Evolutionary conservation across 495 filamentous ascomycete genomes (phyloP).

Genomic region (Chaetomidium leptoderma): DNA sequence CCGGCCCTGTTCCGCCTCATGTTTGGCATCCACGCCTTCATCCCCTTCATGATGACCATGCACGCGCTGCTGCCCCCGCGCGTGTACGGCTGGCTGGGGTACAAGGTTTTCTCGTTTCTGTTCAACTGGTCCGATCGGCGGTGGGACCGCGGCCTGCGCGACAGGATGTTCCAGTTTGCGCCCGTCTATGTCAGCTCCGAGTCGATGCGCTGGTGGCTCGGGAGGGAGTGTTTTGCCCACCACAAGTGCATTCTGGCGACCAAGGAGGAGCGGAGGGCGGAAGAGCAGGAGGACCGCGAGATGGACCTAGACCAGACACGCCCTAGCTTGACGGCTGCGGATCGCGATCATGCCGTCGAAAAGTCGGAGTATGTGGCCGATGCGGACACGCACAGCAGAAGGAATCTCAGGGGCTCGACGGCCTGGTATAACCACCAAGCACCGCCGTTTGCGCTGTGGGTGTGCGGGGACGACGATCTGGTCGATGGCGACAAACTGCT

Average conservation of each 20-base stretch:
- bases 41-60: slow-evolving; percentile 90
- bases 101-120: slow-evolving; percentile 83
- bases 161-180: slow-evolving; percentile 86
- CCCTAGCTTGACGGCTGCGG: slow-evolving; percentile 12
- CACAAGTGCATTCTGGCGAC: slow-evolving; percentile 89
- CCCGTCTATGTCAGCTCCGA: slow-evolving; percentile 89
- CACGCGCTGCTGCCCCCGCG: slow-evolving; percentile 58
- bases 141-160: slow-evolving; percentile 77
- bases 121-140: slow-evolving; percentile 84
- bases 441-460: slow-evolving; percentile 87
- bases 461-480: slow-evolving; percentile 73
- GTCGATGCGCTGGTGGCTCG: slow-evolving; percentile 95
- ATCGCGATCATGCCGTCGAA: slow-evolving; percentile 12
- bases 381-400: slow-evolving; percentile 22
- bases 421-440: slow-evolving; percentile 80
- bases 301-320: slow-evolving; percentile 10
- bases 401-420: slow-evolving; percentile 39
- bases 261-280: slow-evolving; percentile 57
- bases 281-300: slow-evolving; percentile 55
- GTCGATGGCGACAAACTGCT: slow-evolving; percentile 79
- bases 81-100: slow-evolving; percentile 81
- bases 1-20: slow-evolving; percentile 71
- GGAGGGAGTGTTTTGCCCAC: slow-evolving; percentile 81
- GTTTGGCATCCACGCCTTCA: slow-evolving; percentile 94
- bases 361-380: slow-evolving; percentile 13